Base-by-base conservation (phyloP, 2,329 filamentous ascomycete species). In the Alternaria infectoria region DNA sequence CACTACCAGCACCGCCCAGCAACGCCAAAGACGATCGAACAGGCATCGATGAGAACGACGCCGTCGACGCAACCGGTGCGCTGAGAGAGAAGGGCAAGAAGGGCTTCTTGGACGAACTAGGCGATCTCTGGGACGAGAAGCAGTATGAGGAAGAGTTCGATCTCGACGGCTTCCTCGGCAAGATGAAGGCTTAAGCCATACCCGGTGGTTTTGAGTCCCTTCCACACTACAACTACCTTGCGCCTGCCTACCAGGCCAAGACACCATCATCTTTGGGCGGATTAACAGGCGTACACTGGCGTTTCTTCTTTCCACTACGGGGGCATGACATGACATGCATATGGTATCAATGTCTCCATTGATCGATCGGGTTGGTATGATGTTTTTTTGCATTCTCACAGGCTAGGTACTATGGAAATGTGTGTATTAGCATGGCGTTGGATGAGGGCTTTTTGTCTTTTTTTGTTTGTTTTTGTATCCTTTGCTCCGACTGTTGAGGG, bases 131-230 rank as follows among this genome's bases (percentile, higher is more conserved):
- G 95, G 96, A 99, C 78, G 95, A 97, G 79, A 90, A 90, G 78
- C 94, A 97, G 83, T 99, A 99, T 80, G 93, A 97, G 81, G 96
- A 99, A 83, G 96, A 97, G 81, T 98, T 97, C 79, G 93, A 98
- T 79, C 83, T 99, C 70, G 93, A 97, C 74, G 94, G 93, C 4
- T 99, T 98, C 83, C 86, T 99, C 83, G 94, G 93, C 80, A 96
- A 89, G 71, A 97, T 99, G 93, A 92, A 93, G 76, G 82, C 76
- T 32, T 83, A 68, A 51, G 40, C 6, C 32, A 54, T 36, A 12
- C 13, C 13, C 23, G 15, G 5, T n/a, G 36, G 30, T 44, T 23
- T 13, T 44, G 36, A 13, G 36, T 32, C 36, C 32, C 32, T 25
- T 54, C 32, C 36, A 36, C 40, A 28, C 11, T 30, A 8, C 40